Evolutionary conservation across 2,329 filamentous ascomycete genomes (phyloP), one percentile per base, ranked within the genome.

Genomic region (Cordyceps cateniannulata): DNA sequence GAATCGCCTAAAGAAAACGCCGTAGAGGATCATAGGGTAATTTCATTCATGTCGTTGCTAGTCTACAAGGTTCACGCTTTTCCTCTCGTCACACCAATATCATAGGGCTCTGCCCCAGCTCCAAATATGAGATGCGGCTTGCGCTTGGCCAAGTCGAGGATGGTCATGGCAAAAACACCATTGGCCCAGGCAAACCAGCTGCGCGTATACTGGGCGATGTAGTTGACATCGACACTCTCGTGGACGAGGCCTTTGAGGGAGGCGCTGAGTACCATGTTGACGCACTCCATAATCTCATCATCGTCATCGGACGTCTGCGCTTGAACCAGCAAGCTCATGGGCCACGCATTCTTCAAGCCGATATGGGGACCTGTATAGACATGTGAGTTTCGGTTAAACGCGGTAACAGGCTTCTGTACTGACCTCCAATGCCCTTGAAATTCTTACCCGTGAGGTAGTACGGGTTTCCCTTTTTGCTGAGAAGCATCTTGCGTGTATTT

Each of bases 141-240:
- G 71, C 93, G 80, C 74, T 88, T 87, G 1, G 93, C 95, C 57
- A 99, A 72, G 76, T 97, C 91, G 56, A 99, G 77, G 50, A 99
- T 91, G 0, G 93, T 96, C 73, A 91, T 88, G 16, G 93, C 92
- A 75, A 96, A 98, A 12, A 99, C 91, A 1, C 91, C 95, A 67
- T 99, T 99, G 12, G 95, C 95, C 95, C 93, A 98, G 2, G 93
- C 91, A 72, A 98, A 98, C 93, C 93, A 98, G 69, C 89, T 91
- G 65, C 92, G 81, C 1, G 93, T 97, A 73, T 95, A 98, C 24
- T 78, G 76, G n/a, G 65, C 63, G 2, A 77, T 67, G 45, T 75
- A 70, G 63, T 93, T 86, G 5, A 98, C 93, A 68, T 96, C 85
- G 45, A 99, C 85, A 68, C 90, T 96, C 77, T 99, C 95, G 69